Evolutionary conservation across 257 asterid genomes (phyloP).

Genomic region (Solanum clarkiae): DNA sequence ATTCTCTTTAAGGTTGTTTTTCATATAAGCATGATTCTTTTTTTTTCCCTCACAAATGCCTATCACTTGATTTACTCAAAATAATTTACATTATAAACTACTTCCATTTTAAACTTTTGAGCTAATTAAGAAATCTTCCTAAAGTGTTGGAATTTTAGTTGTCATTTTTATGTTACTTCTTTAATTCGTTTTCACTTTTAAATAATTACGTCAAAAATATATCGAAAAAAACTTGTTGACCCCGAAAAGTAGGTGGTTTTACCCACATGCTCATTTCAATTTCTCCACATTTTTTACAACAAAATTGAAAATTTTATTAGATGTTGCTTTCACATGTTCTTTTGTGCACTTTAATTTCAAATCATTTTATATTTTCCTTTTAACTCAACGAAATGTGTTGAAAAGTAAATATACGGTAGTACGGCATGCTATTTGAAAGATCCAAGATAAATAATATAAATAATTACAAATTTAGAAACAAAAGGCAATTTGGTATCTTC

Average conservation of each 20-base stretch:
- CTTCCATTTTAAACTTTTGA: not conserved
- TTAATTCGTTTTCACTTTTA: not conserved
- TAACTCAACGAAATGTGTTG: not conserved
- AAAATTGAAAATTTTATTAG: not conserved
- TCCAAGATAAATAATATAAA: not conserved
- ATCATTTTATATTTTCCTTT: not conserved
- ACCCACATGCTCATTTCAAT: too few relatives aligned
- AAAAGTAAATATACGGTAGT: not conserved
- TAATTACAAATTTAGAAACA: not conserved
- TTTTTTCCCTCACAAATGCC: not conserved
- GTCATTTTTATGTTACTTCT: not conserved
- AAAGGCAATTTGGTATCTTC: not conserved
- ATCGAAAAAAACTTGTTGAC: not conserved
- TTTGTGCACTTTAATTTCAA: not conserved
- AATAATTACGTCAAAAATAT: accelerated
- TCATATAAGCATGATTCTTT: not conserved
- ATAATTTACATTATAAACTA: not conserved
- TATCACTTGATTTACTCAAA: not conserved
- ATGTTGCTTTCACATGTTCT: not conserved
- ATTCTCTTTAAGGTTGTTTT: not conserved
- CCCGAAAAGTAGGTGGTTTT: not conserved
- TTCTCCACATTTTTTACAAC: not conserved
- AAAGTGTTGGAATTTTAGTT: not conserved
- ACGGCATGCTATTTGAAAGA: not conserved
- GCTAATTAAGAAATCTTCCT: not conserved